Conservation (phyloP, 768 basidiomycete species). For the Termitomyces sp. region DNA sequence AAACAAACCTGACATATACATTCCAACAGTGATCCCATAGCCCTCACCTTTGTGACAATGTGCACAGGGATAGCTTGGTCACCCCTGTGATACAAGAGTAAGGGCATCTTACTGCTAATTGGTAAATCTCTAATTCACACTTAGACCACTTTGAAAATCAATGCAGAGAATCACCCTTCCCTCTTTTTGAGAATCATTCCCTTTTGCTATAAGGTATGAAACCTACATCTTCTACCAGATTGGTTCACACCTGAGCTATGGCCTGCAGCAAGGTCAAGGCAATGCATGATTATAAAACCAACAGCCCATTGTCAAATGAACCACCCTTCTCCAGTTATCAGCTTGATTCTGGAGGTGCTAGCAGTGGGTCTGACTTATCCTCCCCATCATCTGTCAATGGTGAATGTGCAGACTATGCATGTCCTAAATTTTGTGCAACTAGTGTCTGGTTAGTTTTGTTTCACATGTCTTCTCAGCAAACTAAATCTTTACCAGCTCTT, state of each 20-base stretch:
- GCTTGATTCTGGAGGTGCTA: background rate
- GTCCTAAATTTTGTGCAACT: background rate
- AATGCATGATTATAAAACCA: background rate
- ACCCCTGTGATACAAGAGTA: background rate
- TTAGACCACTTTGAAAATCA: background rate
- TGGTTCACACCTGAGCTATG: background rate
- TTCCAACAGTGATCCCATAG: background rate
- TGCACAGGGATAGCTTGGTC: background rate
- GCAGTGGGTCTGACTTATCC: background rate
- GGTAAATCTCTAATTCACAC: background rate
- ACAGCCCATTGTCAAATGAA: background rate
- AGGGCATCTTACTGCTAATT: background rate
- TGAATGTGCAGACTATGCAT: conserved; percentile 1
- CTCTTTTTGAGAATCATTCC: conserved; percentile 16
- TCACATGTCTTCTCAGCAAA: background rate
- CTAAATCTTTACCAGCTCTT: background rate
- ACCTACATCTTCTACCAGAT: background rate
- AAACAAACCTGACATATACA: background rate
- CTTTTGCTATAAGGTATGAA: conserved; percentile 7
- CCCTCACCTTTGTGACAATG: background rate
- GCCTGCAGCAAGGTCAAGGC: background rate
- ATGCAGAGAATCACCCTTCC: conserved; percentile 8
- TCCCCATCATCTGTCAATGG: conserved; percentile 3
- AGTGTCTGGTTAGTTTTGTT: conserved; percentile 4
- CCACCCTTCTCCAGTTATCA: background rate